Evolutionary conservation across 2,329 filamentous ascomycete species (phyloP).

Genomic region (Aspergillus sp.): DNA sequence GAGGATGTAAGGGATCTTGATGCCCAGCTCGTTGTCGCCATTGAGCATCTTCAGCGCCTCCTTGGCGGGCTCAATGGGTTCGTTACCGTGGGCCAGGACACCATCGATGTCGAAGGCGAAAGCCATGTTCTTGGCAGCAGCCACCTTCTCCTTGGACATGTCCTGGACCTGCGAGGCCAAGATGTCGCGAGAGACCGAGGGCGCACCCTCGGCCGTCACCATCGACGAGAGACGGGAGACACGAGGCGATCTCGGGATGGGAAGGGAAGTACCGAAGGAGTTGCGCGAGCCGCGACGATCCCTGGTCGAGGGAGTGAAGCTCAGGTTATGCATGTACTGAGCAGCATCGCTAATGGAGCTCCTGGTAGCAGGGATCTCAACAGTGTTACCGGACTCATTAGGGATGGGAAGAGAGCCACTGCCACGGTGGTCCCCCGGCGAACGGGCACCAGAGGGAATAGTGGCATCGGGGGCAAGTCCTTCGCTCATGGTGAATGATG

Average conservation of each 20-base stretch:
- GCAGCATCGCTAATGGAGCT: conserved; percentile 60
- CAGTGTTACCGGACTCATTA: conserved; percentile 43
- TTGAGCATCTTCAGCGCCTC: conserved; percentile 62
- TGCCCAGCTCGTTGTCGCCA: conserved; percentile 67
- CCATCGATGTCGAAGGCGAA: conserved; percentile 66
- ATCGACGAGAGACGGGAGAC: conserved; percentile 60
- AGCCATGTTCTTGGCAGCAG: conserved; percentile 67
- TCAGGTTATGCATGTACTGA: conserved; percentile 66
- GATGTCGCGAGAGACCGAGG: conserved; percentile 55
- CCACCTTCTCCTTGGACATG: conserved; percentile 57
- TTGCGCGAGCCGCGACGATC: conserved; percentile 63
- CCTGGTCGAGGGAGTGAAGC: conserved; percentile 57
- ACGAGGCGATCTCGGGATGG: conserved; percentile 63
- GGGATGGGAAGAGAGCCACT: conserved; percentile 34
- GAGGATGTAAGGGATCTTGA: conserved; percentile 70
- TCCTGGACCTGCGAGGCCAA: conserved; percentile 63
- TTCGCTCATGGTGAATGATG: conserved; percentile 29
- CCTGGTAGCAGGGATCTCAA: conserved; percentile 62
- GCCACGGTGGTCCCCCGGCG: conserved; percentile 20
- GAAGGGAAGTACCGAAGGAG: conserved; percentile 65
- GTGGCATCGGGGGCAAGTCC: conserved; percentile 35
- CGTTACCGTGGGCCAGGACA: conserved; percentile 65
- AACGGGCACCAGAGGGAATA: conserved; percentile 15
- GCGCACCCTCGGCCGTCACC: conserved; percentile 36
- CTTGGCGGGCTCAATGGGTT: conserved; percentile 59